Evolutionary conservation across 2,329 filamentous ascomycete species (phyloP).

Genomic region (Botrytis cinerea): DNA sequence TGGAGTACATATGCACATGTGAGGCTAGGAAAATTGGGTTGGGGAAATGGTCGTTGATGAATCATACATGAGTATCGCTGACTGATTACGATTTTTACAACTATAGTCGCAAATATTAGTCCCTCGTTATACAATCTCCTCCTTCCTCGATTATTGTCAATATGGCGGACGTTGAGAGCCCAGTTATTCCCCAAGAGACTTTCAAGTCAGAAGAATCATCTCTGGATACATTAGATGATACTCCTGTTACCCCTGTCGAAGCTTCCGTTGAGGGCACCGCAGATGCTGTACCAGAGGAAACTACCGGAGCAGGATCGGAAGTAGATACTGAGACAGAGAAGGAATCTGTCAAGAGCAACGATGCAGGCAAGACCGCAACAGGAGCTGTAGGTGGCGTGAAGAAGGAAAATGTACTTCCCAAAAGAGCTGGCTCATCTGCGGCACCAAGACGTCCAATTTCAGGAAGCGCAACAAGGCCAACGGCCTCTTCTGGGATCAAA

Average conservation of each 20-base stretch:
- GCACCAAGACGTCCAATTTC: constrained; percentile 35
- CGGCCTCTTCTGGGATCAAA: constrained; percentile 35
- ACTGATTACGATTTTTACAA: constrained; percentile 12
- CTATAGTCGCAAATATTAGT: constrained; percentile 22
- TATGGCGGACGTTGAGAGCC: constrained; percentile 24
- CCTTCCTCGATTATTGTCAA: constrained; percentile 15
- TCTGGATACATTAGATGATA: constrained; percentile 9
- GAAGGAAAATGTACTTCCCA: constrained; percentile 40
- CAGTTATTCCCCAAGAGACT: constrained; percentile 3
- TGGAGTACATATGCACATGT: constrained; percentile 20
- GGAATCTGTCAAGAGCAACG: constrained; percentile 36
- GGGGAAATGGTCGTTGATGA: constrained; percentile 13
- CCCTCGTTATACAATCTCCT: constrained; percentile 19
- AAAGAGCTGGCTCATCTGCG: constrained; percentile 31
- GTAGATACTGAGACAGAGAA: constrained; percentile 38
- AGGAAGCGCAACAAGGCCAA: constrained; percentile 25
- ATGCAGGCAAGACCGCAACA: constrained; percentile 35
- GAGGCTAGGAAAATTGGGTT: constrained; percentile 12
- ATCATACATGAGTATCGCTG: constrained; percentile 20
- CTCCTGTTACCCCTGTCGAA: constrained; percentile 8
- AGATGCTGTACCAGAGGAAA: constrained; percentile 32
- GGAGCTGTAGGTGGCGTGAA: constrained; percentile 37
- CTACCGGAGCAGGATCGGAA: constrained; percentile 35
- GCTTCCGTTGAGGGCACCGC: constrained; percentile 10
- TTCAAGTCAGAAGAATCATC: background rate